A percentile compares a stretch with the other conserved stretches of the same genome.
Evolutionary conservation across 345 rosid species (phyloP).

Genomic region (Aquilaria malaccensis): DNA sequence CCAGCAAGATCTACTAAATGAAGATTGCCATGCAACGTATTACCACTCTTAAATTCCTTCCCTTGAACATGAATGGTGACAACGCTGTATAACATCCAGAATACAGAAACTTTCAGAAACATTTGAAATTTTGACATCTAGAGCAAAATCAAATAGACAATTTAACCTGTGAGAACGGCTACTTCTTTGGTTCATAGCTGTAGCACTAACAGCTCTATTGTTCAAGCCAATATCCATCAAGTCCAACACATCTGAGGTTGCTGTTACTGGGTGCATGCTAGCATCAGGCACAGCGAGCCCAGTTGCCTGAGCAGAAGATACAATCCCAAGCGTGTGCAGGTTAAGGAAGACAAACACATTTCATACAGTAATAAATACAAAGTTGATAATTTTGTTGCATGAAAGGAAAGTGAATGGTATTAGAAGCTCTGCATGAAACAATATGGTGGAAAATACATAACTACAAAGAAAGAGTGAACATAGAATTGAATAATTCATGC

Average conservation of each 20-base stretch:
- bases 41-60: conserved; percentile 53
- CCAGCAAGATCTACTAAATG: conserved; percentile 98
- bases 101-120: no score
- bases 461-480: conserved; percentile 1
- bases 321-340: conserved; percentile 71
- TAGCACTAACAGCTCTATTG: conserved; percentile 69
- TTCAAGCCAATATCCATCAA: conserved; percentile 67
- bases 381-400: background rate
- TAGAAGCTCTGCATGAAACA: background rate
- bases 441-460: background rate
- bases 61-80: conserved; percentile 84
- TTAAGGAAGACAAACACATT: conserved; percentile 40
- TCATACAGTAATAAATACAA: no score
- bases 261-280: conserved; percentile 56
- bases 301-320: conserved; percentile 37
- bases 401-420: no score
- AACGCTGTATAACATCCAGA: conserved; percentile 37
- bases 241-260: conserved; percentile 69
- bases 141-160: background rate
- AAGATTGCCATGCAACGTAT: conserved; percentile 56
- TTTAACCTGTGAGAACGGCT: conserved; percentile 92
- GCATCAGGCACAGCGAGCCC: conserved; percentile 98
- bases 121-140: no score
- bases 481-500: background rate
- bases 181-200: conserved; percentile 90